Evolutionary conservation across 148 eudicot genomes (phyloP), one percentile per base, ranked within the genome.

Genomic region (Rhododendron vialii): DNA sequence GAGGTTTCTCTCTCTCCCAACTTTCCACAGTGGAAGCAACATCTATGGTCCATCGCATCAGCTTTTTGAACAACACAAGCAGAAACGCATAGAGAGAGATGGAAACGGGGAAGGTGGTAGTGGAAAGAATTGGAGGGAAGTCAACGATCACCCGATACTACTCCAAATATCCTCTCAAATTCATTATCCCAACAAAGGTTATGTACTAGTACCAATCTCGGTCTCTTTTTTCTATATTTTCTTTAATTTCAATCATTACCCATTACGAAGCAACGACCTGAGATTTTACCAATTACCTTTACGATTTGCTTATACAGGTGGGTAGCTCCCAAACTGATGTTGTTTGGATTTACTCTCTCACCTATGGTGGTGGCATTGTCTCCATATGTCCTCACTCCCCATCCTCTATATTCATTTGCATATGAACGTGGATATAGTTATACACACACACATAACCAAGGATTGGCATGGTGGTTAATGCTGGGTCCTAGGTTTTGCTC

Each of bases 301-400:
- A 78, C 84, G 28, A 43, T 81, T 13, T 51, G 79, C 24, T 74
- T 36, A 20, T 78, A 20, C 92, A 97, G 99, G 96, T 93, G 85
- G 98, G 94, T 87, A 61, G 92, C 28, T 91, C 95, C 22, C 88
- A 89, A 71, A 91, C 86, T 81, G 99, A 97, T 88, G 95, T 89
- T 83, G 98, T 95, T 18, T 97, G 99, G 99, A 93, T 97, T 88
- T 97, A 97, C 91, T 86, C 95, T 65, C 93, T 97, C 80, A 93
- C 95, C 4, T 97, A 97, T 88, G 99, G 99, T 14, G 99, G 98
- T 53, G 99, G 99, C 88, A 91, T 97, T 87, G 98, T 97, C 86
- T 94, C 98, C 89, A 98, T 97, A 93, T 83, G 89, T 73, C 55
- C 30, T 83, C 59, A 43, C 26, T 82, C 28, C 61, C 45, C 61